Evolutionary conservation across 1,284 basidiomycete genomes (phyloP).

Genomic region (Leccinum cinnamomeum): DNA sequence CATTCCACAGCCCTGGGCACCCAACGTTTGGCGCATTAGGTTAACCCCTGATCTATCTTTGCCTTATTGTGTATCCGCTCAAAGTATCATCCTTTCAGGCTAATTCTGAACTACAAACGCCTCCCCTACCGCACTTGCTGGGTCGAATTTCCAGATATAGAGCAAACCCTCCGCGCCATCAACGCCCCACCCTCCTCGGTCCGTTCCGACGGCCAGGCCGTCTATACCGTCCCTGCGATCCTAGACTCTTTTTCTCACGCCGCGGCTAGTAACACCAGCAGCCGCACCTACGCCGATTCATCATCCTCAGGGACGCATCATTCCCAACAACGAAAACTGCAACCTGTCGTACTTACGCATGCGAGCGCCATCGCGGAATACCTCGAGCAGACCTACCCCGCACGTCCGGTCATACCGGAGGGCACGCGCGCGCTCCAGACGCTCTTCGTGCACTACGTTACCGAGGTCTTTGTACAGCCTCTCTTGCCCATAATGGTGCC

Average conservation of each 20-base stretch:
- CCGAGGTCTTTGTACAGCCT: slow-evolving; percentile 64
- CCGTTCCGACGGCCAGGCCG: slow-evolving; percentile 54
- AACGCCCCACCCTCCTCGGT: slow-evolving; percentile 56
- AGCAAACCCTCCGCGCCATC: slow-evolving; percentile 55
- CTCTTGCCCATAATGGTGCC: slow-evolving; percentile 70
- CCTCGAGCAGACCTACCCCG: slow-evolving; percentile 65
- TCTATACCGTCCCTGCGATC: slow-evolving; percentile 69
- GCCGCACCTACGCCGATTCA: slow-evolving; percentile 2
- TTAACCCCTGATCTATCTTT: slow-evolving; percentile 9
- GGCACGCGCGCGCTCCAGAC: slow-evolving; percentile 65
- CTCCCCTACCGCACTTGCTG: slow-evolving; percentile 65
- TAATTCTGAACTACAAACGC: slow-evolving; percentile 71
- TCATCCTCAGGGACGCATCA: slow-evolving; percentile 2
- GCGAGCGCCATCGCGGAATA: slow-evolving; percentile 66
- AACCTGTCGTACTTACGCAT: slow-evolving; percentile 53
- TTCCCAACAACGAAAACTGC: slow-evolving; percentile 16
- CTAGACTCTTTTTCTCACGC: slow-evolving; percentile 38
- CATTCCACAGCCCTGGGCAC: slow-evolving; percentile 65
- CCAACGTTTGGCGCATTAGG: slow-evolving; percentile 64
- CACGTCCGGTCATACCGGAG: slow-evolving; percentile 65
- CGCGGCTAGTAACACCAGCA: background rate
- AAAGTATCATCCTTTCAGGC: slow-evolving; percentile 38
- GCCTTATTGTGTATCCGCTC: slow-evolving; percentile 1
- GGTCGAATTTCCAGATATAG: slow-evolving; percentile 68
- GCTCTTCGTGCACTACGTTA: slow-evolving; percentile 68